These are phyloP conservation scores for Lathyrus aphaca DNA, from an alignment of 306 rosid genomes.

Conservation along the genomic window DNA sequence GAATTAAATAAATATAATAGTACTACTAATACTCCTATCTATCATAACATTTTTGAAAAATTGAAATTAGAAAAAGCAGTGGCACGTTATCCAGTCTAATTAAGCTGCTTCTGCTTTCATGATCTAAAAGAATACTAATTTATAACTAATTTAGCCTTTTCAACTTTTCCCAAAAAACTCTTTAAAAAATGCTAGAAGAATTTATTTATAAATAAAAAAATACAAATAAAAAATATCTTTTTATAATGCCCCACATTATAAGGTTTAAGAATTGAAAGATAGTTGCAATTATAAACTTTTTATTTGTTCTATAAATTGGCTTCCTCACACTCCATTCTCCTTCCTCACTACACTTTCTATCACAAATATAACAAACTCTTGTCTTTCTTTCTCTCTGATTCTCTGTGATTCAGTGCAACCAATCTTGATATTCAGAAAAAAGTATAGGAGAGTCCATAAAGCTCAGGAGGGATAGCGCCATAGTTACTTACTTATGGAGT, in stretches of 20 bases:
- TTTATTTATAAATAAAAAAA: too few species aligned
- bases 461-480: conserved; percentile 99
- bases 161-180: not conserved
- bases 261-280: too few species aligned
- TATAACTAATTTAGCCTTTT: not conserved
- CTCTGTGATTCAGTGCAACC: not conserved
- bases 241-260: too few species aligned
- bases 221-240: too few species aligned
- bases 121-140: not conserved
- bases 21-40: too few species aligned
- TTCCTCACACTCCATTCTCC: conserved; percentile 23
- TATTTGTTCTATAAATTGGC: conserved; percentile 56
- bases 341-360: not conserved
- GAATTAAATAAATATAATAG: not conserved
- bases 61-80: conserved; percentile 1
- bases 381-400: not conserved
- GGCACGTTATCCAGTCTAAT: conserved; percentile 15
- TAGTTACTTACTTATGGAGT: not conserved
- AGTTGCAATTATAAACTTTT: not conserved
- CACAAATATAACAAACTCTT: not conserved
- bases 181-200: too few species aligned
- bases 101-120: conserved; percentile 23
- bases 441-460: conserved; percentile 63
- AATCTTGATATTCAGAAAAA: not conserved
- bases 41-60: conserved; percentile 8